A percentile compares a stretch with the other conserved stretches of the same genome.
phyloP scores from a whole-genome alignment of 495 filamentous ascomycete species.

The Trichocladium antarcticum region DNA sequence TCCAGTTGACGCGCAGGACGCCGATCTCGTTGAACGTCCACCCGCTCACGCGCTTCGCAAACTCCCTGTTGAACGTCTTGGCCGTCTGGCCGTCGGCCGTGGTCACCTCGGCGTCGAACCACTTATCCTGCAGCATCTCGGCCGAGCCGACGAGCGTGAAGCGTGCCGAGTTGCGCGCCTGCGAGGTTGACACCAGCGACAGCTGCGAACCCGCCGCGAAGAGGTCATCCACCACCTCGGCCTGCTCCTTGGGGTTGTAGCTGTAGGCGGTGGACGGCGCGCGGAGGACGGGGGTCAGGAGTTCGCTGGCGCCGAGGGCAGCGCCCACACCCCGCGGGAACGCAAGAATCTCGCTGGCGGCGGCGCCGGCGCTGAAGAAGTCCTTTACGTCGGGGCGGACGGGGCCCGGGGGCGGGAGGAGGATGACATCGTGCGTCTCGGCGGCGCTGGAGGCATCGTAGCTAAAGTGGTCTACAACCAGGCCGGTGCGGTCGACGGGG shows the following conservation, averaged over 20 bases:
- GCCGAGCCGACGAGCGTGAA: constrained; percentile 76
- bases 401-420: constrained; percentile 53
- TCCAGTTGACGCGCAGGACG: constrained; percentile 71
- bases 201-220: constrained; percentile 77
- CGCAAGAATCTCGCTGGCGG: constrained; percentile 47
- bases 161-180: constrained; percentile 86
- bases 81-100: constrained; percentile 40
- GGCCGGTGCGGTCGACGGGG: constrained; percentile 65
- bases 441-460: constrained; percentile 65
- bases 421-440: constrained; percentile 80
- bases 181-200: constrained; percentile 67
- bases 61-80: constrained; percentile 67
- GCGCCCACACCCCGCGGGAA: constrained; percentile 73
- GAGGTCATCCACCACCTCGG: constrained; percentile 56
- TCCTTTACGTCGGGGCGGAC: constrained; percentile 60
- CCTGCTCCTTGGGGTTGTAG: constrained; percentile 88
- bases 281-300: constrained; percentile 69
- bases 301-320: constrained; percentile 60
- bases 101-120: constrained; percentile 78
- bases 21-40: constrained; percentile 95
- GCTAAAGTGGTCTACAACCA: constrained; percentile 92
- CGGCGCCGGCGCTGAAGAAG: constrained; percentile 59
- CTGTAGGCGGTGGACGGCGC: constrained; percentile 77
- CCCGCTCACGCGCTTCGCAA: constrained; percentile 66
- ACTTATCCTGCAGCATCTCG: constrained; percentile 77